Percentiles rank a stretch among this genome's conserved stretches.
Evolutionary conservation across 148 eudicot species (phyloP).

Genomic region (Silene uniflora): DNA sequence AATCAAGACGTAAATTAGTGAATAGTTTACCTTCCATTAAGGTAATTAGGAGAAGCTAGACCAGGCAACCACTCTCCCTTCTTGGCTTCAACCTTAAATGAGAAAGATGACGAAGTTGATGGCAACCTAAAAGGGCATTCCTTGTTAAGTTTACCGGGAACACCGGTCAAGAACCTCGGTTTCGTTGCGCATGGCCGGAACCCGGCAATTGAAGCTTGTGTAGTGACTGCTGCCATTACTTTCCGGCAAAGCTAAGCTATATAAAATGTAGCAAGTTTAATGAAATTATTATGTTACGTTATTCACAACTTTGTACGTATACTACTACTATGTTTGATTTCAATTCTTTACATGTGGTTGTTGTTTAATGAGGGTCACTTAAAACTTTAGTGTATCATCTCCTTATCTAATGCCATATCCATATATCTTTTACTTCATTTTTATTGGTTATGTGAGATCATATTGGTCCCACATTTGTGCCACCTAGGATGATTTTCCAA

Average conservation of each 20-base stretch:
- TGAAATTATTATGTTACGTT: background rate
- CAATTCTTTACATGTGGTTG: slow-evolving; percentile 42
- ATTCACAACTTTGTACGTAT: background rate
- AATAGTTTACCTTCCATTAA: slow-evolving; percentile 67
- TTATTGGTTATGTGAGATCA: slow-evolving; percentile 41
- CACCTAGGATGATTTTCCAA: background rate
- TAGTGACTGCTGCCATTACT: slow-evolving; percentile 73
- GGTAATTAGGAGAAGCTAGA: slow-evolving; percentile 76
- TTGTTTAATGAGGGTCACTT: slow-evolving; percentile 26
- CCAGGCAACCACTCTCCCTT: slow-evolving; percentile 99
- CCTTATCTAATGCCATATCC: slow-evolving; percentile 63
- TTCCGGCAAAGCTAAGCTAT: slow-evolving; percentile 14
- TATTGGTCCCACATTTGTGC: slow-evolving; percentile 26
- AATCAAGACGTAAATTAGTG: background rate
- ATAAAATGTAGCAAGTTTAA: background rate
- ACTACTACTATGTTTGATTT: slow-evolving; percentile 21
- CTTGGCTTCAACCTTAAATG: slow-evolving; percentile 85
- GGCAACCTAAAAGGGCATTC: slow-evolving; percentile 39
- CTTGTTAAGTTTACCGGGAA: slow-evolving; percentile 57
- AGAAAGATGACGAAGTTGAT: slow-evolving; percentile 27
- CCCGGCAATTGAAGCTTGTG: slow-evolving; percentile 76
- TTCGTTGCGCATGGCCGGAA: slow-evolving; percentile 66
- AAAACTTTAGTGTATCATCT: slow-evolving; percentile 35
- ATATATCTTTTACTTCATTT: slow-evolving; percentile 45
- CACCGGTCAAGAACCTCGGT: slow-evolving; percentile 55